These are phyloP conservation scores for Didymella lethalis DNA, from an alignment of 2,329 filamentous ascomycete genomes.

Conservation along the genomic window DNA sequence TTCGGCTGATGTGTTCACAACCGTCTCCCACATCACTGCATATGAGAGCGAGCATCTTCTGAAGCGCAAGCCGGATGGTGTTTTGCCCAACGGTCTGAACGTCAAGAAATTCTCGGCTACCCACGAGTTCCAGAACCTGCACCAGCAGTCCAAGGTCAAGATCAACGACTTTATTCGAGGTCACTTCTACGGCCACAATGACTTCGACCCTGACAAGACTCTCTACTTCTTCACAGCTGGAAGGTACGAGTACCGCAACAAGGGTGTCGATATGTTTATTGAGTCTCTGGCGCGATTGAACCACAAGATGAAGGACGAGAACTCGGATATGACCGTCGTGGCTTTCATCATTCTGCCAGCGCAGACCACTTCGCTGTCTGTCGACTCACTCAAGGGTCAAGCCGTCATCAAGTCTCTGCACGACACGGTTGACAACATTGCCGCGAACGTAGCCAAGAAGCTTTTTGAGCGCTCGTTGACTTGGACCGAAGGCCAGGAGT, in stretches of 20 bases:
- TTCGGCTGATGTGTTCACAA: conserved; percentile 95
- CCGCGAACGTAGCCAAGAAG: conserved; percentile 88
- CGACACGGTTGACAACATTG: conserved; percentile 92
- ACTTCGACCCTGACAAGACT: conserved; percentile 96
- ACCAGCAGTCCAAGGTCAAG: conserved; percentile 95
- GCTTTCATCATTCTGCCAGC: conserved; percentile 99
- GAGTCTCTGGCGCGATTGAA: conserved; percentile 94
- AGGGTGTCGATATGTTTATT: conserved; percentile 99
- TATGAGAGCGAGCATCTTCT: conserved; percentile 97
- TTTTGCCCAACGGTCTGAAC: conserved; percentile 94
- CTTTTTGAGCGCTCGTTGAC: conserved; percentile 93
- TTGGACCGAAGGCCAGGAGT: conserved; percentile 92
- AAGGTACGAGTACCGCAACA: conserved; percentile 97
- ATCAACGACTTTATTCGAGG: conserved; percentile 98
- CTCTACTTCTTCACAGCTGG: conserved; percentile 98
- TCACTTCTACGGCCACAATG: conserved; percentile 98
- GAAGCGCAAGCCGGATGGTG: conserved; percentile 96
- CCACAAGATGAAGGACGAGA: conserved; percentile 83
- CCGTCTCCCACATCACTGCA: conserved; percentile 97
- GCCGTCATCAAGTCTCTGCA: conserved; percentile 95
- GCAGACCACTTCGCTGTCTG: conserved; percentile 91
- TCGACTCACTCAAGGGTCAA: conserved; percentile 95
- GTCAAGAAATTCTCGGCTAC: conserved; percentile 98
- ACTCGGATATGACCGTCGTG: conserved; percentile 92
- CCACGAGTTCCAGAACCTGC: conserved; percentile 98